Evolutionary conservation across 2,329 filamentous ascomycete genomes (phyloP).

Genomic region (Ophiobolus disseminans): DNA sequence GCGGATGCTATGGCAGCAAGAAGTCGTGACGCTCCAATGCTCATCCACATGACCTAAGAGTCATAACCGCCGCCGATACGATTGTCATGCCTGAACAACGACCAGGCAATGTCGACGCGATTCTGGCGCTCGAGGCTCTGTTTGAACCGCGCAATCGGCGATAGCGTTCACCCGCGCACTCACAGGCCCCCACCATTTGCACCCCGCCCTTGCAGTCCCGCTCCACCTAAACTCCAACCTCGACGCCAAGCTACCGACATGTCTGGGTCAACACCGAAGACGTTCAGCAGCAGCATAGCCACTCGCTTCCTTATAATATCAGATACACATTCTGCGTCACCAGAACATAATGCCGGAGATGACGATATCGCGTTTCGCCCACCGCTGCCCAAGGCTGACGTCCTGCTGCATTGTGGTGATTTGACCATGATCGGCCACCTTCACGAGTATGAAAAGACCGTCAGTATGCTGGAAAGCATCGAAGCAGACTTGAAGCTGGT

Average conservation of each 20-base stretch:
- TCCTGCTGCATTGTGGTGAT: constrained; percentile 66
- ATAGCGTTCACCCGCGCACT: no score
- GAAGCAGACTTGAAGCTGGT: constrained; percentile 66
- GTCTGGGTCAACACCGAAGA: constrained; percentile 7
- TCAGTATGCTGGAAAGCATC: constrained; percentile 57
- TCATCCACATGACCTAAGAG: no score
- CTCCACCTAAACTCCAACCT: neutral
- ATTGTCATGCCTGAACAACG: no score
- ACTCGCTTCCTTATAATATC: constrained; percentile 55
- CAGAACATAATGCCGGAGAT: constrained; percentile 12
- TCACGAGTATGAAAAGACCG: constrained; percentile 56
- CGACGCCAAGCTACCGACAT: constrained; percentile 15
- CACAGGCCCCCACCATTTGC: no score
- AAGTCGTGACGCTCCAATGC: no score
- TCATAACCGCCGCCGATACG: no score
- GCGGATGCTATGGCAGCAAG: no score
- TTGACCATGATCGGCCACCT: constrained; percentile 60
- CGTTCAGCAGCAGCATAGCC: no score
- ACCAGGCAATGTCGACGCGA: no score
- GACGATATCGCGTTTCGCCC: constrained; percentile 27
- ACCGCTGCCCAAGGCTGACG: constrained; percentile 59
- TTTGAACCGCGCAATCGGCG: no score
- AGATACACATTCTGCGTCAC: constrained; percentile 49
- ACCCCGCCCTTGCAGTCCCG: no score
- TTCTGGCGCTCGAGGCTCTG: no score